A percentile compares a stretch with the other conserved stretches of the same genome.
Conservation (phyloP, 768 basidiomycete species). For the Amanita exitialis region DNA sequence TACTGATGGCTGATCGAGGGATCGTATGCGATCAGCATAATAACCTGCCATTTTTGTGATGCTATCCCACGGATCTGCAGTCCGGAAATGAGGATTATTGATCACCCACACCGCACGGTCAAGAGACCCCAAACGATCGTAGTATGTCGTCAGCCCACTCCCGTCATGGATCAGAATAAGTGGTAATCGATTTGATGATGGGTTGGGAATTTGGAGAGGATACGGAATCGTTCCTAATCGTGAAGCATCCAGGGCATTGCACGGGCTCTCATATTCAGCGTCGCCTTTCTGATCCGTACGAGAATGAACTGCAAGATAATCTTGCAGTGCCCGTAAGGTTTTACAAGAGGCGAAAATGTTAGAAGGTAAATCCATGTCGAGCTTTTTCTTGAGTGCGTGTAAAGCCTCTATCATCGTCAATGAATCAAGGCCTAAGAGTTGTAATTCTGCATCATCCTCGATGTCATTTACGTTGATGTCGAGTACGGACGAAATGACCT, state of each 20-base stretch:
- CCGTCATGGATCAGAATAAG: constrained; percentile 70
- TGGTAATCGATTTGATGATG: constrained; percentile 20
- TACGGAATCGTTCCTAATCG: constrained; percentile 20
- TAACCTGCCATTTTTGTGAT: constrained; percentile 40
- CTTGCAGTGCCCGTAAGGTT: neutral
- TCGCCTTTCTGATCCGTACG: neutral
- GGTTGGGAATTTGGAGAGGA: constrained; percentile 24
- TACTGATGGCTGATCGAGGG: constrained; percentile 25
- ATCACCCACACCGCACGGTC: constrained; percentile 52
- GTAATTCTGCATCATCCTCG: constrained; percentile 3
- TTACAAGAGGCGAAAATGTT: constrained; percentile 1
- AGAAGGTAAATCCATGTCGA: neutral
- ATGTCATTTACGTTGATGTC: constrained; percentile 3
- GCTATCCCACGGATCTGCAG: constrained; percentile 34
- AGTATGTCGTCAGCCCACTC: constrained; percentile 48
- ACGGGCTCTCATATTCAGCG: neutral
- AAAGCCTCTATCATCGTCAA: constrained; percentile 7
- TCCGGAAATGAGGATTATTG: constrained; percentile 40
- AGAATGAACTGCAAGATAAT: neutral
- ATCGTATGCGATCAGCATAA: constrained; percentile 35
- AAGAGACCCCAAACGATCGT: constrained; percentile 34
- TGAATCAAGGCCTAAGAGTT: constrained; percentile 7
- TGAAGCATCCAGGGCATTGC: constrained; percentile 4
- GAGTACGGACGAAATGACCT: constrained; percentile 5
- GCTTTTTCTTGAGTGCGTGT: neutral